Conservation (phyloP, 805 yeast genomes). For the Saccharomycopsis malanga region DNA sequence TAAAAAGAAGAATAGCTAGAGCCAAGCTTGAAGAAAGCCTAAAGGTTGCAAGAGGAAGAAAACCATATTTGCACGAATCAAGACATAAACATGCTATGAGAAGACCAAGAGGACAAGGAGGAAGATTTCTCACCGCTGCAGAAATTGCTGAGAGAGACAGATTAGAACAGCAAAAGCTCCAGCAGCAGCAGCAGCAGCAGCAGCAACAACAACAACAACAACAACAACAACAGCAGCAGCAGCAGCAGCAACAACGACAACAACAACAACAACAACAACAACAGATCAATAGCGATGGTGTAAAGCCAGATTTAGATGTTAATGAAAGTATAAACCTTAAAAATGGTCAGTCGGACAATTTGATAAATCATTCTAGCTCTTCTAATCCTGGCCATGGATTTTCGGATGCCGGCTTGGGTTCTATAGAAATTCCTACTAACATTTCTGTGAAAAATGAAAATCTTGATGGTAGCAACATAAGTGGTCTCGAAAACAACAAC, state of each 20-base stretch:
- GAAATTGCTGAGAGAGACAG: constrained; percentile 56
- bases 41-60: constrained; percentile 81
- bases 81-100: constrained; percentile 99
- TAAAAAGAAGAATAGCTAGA: constrained; percentile 88
- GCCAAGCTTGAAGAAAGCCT: constrained; percentile 87
- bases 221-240: not conserved
- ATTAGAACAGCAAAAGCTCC: not conserved
- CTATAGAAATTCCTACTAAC: too few relatives aligned
- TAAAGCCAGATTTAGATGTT: too few relatives aligned
- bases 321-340: too few relatives aligned
- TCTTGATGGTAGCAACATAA: not conserved
- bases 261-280: not conserved
- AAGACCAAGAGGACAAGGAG: constrained; percentile 98
- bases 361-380: too few relatives aligned
- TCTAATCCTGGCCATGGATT: too few relatives aligned
- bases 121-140: constrained; percentile 92
- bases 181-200: not conserved
- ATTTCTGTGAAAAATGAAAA: too few relatives aligned
- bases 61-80: constrained; percentile 92
- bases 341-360: too few relatives aligned
- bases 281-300: not conserved
- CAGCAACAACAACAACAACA: not conserved
- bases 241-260: not conserved
- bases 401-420: too few relatives aligned
- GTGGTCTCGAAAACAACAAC: not conserved